A percentile compares a stretch with the other conserved stretches of the same genome.
These are phyloP conservation scores for Paraglomus occultum DNA, from an alignment of 192 early-diverging fungal genomes.

Conservation along the genomic window DNA sequence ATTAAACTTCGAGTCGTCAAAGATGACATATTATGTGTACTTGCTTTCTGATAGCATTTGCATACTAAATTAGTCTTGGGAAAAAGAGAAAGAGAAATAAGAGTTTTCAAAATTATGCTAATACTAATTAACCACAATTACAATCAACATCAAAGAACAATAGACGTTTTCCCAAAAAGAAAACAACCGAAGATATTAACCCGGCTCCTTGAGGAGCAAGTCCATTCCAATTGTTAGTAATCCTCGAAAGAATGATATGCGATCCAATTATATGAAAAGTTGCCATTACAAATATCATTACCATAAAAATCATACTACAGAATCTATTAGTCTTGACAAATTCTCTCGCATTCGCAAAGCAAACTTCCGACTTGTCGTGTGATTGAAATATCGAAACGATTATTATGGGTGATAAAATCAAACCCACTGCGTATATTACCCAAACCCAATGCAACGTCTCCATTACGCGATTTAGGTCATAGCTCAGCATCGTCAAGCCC, in stretches of 20 bases:
- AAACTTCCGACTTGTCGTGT: no score
- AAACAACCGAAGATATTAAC: background rate
- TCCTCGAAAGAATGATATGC: background rate
- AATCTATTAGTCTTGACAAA: background rate
- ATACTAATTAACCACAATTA: no score
- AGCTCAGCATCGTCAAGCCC: background rate
- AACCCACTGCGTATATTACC: background rate
- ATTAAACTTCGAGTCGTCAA: no score
- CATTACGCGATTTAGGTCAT: no score
- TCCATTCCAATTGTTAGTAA: constrained; percentile 5
- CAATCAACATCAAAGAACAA: background rate
- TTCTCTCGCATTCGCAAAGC: background rate
- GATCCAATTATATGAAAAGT: constrained; percentile 2
- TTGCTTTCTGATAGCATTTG: no score
- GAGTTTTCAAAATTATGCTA: no score
- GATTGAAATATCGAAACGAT: no score
- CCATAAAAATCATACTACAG: background rate
- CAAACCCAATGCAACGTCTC: no score
- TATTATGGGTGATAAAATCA: background rate
- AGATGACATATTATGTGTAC: no score
- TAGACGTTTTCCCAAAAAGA: background rate
- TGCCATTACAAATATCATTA: background rate
- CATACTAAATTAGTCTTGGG: no score
- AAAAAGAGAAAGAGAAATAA: no score
- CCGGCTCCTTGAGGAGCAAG: background rate